Conservation (phyloP, 306 rosid species). For the Lathyrus sativus region DNA sequence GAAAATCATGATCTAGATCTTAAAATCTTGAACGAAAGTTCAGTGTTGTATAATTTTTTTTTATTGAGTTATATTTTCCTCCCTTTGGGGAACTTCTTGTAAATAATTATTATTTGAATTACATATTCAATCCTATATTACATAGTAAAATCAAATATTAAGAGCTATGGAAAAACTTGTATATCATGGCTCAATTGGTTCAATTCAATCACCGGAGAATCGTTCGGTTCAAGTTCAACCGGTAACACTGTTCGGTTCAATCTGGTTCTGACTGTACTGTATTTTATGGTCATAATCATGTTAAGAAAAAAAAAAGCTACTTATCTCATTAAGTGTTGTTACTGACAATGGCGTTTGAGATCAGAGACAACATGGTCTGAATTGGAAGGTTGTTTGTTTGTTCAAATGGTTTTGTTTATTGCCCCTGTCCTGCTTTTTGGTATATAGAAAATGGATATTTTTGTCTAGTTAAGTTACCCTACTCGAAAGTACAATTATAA, state of each 20-base stretch:
- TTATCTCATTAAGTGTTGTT: not conserved
- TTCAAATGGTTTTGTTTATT: no score
- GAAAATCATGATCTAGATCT: no score
- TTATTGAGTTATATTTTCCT: conserved; percentile 34
- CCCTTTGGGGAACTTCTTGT: conserved; percentile 39
- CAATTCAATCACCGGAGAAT: not conserved
- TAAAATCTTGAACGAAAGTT: conserved; percentile 57
- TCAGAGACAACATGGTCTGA: no score
- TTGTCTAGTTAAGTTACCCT: no score
- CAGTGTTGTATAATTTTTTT: conserved; percentile 46
- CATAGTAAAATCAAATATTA: not conserved
- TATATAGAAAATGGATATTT: no score
- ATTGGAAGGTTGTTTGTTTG: no score
- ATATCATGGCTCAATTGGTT: not conserved
- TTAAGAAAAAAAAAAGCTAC: not conserved
- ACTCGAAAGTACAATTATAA: no score
- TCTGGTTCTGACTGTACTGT: not conserved
- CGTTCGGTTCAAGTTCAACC: not conserved
- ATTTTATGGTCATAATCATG: not conserved
- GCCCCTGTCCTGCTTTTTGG: no score
- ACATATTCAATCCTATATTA: conserved; percentile 28
- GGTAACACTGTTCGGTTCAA: not conserved
- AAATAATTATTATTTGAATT: conserved; percentile 33
- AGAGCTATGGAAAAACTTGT: not conserved
- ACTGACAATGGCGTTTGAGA: no score